Evolutionary conservation across 2,329 filamentous ascomycete species (phyloP).

Genomic region (Cadophora gregata): DNA sequence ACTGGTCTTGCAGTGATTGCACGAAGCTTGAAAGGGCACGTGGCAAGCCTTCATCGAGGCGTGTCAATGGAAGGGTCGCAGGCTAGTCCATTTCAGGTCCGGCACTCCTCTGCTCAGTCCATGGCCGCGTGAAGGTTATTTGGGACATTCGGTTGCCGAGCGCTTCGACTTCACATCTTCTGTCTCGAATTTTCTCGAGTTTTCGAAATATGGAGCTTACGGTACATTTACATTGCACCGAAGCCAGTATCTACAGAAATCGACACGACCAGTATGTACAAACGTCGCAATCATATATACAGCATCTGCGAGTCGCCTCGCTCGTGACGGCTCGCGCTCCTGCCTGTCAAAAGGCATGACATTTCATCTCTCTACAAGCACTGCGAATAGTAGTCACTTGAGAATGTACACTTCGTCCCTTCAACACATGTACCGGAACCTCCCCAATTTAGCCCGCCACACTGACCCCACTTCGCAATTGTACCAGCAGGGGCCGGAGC

Average conservation of each 20-base stretch:
- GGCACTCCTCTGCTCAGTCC: background rate
- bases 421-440: conserved; percentile 37
- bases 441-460: conserved; percentile 38
- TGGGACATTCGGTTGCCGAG: background rate
- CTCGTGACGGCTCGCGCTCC: background rate
- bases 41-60: background rate
- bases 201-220: background rate
- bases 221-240: background rate
- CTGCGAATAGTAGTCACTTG: conserved; percentile 39
- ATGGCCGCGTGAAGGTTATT: background rate
- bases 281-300: background rate
- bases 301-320: too few species aligned
- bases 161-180: background rate
- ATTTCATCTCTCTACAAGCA: conserved; percentile 30
- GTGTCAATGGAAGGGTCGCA: background rate
- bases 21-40: background rate
- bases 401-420: conserved; percentile 35
- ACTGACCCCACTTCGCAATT: conserved; percentile 35
- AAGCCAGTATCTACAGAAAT: background rate
- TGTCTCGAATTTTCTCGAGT: background rate
- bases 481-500: conserved; percentile 23
- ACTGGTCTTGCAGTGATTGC: background rate
- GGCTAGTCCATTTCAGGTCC: background rate
- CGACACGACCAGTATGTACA: background rate
- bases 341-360: background rate